These are phyloP conservation scores for Nannizziopsis barbatae DNA, from an alignment of 2,329 filamentous ascomycete genomes.

Conservation along the genomic window DNA sequence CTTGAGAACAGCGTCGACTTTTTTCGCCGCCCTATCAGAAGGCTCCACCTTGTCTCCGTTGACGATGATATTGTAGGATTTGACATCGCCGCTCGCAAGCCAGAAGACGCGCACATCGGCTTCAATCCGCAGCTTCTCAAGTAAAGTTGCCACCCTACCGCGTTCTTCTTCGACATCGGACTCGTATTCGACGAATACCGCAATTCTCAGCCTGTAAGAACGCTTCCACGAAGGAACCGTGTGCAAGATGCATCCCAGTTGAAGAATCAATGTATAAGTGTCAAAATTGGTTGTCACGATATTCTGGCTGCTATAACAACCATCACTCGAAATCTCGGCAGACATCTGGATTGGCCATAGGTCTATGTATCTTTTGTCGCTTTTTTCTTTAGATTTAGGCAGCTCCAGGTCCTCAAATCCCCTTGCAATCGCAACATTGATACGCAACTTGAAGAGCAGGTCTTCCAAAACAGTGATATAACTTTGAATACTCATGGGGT, in stretches of 20 bases:
- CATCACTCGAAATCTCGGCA: slow-evolving; percentile 60
- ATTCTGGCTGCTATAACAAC: slow-evolving; percentile 47
- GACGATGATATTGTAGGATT: slow-evolving; percentile 66
- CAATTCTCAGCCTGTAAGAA: slow-evolving; percentile 60
- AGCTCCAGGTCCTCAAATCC: slow-evolving; percentile 68
- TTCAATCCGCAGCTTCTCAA: slow-evolving; percentile 72
- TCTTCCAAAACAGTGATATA: slow-evolving; percentile 80
- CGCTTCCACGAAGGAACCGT: slow-evolving; percentile 73
- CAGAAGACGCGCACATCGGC: slow-evolving; percentile 71
- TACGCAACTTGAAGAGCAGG: slow-evolving; percentile 60
- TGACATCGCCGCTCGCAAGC: slow-evolving; percentile 60
- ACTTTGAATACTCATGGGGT: slow-evolving; percentile 45
- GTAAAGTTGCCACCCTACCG: slow-evolving; percentile 56
- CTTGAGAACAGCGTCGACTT: slow-evolving; percentile 55
- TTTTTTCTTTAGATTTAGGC: slow-evolving; percentile 47
- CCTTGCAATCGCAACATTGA: slow-evolving; percentile 76
- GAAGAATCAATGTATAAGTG: slow-evolving; percentile 77
- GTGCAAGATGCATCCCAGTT: slow-evolving; percentile 71
- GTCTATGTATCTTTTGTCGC: slow-evolving; percentile 68
- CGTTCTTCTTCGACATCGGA: slow-evolving; percentile 70
- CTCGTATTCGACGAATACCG: slow-evolving; percentile 84
- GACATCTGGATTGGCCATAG: slow-evolving; percentile 93
- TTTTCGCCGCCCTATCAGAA: slow-evolving; percentile 45
- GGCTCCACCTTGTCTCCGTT: slow-evolving; percentile 50
- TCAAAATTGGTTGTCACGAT: slow-evolving; percentile 82